These are phyloP conservation scores for Physaria fendleri DNA, from an alignment of 345 rosid species.

Conservation along the genomic window DNA sequence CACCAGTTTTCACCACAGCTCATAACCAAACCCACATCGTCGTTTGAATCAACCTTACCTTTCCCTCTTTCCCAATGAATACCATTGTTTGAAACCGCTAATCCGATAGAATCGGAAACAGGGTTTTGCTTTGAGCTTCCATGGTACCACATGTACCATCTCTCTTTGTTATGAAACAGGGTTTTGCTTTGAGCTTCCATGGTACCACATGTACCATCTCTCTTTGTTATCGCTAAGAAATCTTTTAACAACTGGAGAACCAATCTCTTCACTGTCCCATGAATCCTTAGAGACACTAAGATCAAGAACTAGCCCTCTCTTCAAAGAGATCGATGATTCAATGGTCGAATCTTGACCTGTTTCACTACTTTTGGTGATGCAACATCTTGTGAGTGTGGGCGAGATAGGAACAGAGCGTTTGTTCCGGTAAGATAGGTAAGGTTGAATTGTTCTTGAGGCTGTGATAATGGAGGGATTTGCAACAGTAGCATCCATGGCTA, in stretches of 20 bases:
- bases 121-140: conserved; percentile 41
- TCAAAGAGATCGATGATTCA: background rate
- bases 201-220: conserved; percentile 93
- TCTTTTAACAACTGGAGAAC: conserved; percentile 83
- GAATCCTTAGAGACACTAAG: conserved; percentile 39
- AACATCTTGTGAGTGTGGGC: conserved; percentile 44
- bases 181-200: conserved; percentile 42
- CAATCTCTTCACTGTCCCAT: conserved; percentile 68
- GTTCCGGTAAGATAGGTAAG: conserved; percentile 12
- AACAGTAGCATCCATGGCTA: conserved; percentile 32
- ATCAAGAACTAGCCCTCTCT: conserved; percentile 57
- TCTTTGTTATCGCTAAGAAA: conserved; percentile 73
- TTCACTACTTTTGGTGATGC: conserved; percentile 32
- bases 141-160: conserved; percentile 90
- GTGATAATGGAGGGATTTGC: conserved; percentile 21
- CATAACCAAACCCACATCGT: conserved; percentile 73
- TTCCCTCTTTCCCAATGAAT: conserved; percentile 75
- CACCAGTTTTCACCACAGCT: conserved; percentile 63
- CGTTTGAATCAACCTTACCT: conserved; percentile 41
- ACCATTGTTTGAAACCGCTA: conserved; percentile 75
- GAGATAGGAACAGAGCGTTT: conserved; percentile 13
- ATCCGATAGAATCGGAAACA: conserved; percentile 48
- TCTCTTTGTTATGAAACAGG: conserved; percentile 63
- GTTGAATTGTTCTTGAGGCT: background rate
- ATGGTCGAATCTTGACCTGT: conserved; percentile 23